These are phyloP conservation scores for Colletotrichum sp. DNA, from an alignment of 2,329 filamentous ascomycete species.

Conservation along the genomic window DNA sequence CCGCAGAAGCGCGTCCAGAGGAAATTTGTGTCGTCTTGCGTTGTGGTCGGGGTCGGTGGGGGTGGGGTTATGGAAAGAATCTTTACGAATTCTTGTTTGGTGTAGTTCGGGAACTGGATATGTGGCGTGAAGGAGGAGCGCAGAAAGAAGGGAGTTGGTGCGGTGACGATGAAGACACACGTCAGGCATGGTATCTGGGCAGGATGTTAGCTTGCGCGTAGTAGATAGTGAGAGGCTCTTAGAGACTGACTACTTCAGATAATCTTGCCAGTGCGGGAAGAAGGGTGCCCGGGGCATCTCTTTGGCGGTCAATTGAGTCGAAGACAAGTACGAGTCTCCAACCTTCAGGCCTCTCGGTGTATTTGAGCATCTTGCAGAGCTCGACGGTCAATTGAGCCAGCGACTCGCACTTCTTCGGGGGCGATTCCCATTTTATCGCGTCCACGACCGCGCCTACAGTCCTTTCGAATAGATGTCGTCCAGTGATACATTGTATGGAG, in stretches of 20 bases:
- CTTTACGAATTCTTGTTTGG: slow-evolving; percentile 76
- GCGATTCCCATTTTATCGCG: slow-evolving; percentile 52
- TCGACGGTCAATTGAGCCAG: slow-evolving; percentile 78
- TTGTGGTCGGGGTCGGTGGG: slow-evolving; percentile 53
- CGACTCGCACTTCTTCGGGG: slow-evolving; percentile 76
- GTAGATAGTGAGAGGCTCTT: slow-evolving; percentile 9
- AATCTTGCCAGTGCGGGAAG: slow-evolving; percentile 82
- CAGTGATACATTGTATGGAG: slow-evolving; percentile 78
- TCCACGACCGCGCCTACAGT: slow-evolving; percentile 65
- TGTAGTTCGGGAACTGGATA: slow-evolving; percentile 85
- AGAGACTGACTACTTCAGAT: slow-evolving; percentile 72
- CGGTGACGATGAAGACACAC: slow-evolving; percentile 77
- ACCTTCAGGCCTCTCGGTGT: slow-evolving; percentile 36
- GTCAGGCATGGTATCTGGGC: slow-evolving; percentile 78
- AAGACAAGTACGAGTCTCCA: slow-evolving; percentile 82
- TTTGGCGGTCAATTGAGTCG: slow-evolving; percentile 85
- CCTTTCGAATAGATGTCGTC: slow-evolving; percentile 77
- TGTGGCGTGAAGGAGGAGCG: slow-evolving; percentile 70
- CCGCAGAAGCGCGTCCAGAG: slow-evolving; percentile 83
- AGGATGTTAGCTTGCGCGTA: slow-evolving; percentile 3
- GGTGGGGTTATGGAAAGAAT: slow-evolving; percentile 70
- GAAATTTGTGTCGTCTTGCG: slow-evolving; percentile 62
- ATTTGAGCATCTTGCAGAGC: slow-evolving; percentile 67
- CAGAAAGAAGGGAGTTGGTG: slow-evolving; percentile 72
- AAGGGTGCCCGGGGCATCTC: slow-evolving; percentile 79